These are phyloP conservation scores for Trametes gibbosa DNA, from an alignment of 768 basidiomycete genomes.

Conservation along the genomic window DNA sequence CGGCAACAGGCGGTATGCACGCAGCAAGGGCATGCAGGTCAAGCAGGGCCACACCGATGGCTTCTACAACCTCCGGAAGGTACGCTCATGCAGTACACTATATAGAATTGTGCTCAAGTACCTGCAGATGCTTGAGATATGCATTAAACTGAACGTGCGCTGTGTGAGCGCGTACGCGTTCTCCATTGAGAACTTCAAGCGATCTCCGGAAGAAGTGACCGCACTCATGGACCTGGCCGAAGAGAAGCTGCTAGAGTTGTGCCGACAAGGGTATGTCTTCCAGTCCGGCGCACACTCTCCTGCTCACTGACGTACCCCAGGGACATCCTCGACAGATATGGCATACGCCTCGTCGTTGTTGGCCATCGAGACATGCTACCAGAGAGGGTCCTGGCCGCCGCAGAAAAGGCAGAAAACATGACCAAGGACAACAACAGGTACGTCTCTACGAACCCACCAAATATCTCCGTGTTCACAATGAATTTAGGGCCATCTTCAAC, in stretches of 20 bases:
- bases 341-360: constrained; percentile 80
- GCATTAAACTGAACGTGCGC: constrained; percentile 71
- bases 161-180: constrained; percentile 98
- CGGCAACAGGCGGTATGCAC: constrained; percentile 90
- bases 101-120: background rate
- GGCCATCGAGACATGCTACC: constrained; percentile 80
- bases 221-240: constrained; percentile 85
- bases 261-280: constrained; percentile 66
- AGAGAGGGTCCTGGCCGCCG: constrained; percentile 63
- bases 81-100: constrained; percentile 38
- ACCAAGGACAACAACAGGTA: constrained; percentile 75
- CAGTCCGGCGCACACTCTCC: too few species aligned
- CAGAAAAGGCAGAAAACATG: constrained; percentile 68
- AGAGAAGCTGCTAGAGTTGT: constrained; percentile 73
- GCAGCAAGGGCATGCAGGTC: constrained; percentile 60
- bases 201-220: constrained; percentile 81
- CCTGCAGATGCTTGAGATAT: constrained; percentile 77
- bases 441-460: constrained; percentile 11
- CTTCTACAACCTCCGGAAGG: constrained; percentile 74
- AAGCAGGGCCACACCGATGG: constrained; percentile 83
- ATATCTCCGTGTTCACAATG: background rate
- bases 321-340: constrained; percentile 75
- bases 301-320: constrained; percentile 38
- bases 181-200: constrained; percentile 94
- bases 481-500: constrained; percentile 77